Conservation (phyloP, 257 asterid genomes). For the Buddleja alternifolia region DNA sequence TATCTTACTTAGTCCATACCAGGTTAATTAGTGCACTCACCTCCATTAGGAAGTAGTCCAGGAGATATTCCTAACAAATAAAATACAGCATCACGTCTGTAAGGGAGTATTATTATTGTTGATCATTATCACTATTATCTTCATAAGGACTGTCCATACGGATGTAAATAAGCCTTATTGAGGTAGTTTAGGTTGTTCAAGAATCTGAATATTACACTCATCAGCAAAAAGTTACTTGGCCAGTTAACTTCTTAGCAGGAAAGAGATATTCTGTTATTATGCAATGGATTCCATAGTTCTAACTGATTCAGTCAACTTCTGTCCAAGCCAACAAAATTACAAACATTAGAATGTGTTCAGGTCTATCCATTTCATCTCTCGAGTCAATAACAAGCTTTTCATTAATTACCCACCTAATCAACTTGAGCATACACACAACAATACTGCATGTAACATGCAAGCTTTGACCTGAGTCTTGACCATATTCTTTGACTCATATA, state of each 20-base stretch:
- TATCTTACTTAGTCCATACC: conserved; percentile 15
- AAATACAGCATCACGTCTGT: neutral
- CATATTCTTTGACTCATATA: conserved; percentile 13
- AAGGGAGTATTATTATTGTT: neutral
- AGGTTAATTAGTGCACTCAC: neutral
- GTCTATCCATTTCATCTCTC: neutral
- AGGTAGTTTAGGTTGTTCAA: conserved; percentile 8
- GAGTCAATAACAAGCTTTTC: neutral
- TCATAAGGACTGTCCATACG: neutral
- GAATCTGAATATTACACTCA: too few species aligned
- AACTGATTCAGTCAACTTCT: conserved; percentile 9
- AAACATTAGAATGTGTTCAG: neutral
- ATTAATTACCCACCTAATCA: conserved; percentile 3
- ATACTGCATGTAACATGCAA: conserved; percentile 8
- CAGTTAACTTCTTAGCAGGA: neutral
- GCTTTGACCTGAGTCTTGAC: neutral
- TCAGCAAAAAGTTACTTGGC: too few species aligned
- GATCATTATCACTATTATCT: neutral
- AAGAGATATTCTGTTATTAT: conserved; percentile 1
- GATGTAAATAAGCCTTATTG: conserved; percentile 1
- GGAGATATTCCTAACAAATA: neutral
- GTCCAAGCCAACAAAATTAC: conserved; percentile 12
- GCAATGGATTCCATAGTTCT: neutral
- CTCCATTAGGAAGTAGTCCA: neutral
- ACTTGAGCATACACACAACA: conserved; percentile 7